Evolutionary conservation across 1,139 yeast genomes (phyloP), one percentile per base, ranked within the genome.

Genomic region (Geotrichum fermentans): DNA sequence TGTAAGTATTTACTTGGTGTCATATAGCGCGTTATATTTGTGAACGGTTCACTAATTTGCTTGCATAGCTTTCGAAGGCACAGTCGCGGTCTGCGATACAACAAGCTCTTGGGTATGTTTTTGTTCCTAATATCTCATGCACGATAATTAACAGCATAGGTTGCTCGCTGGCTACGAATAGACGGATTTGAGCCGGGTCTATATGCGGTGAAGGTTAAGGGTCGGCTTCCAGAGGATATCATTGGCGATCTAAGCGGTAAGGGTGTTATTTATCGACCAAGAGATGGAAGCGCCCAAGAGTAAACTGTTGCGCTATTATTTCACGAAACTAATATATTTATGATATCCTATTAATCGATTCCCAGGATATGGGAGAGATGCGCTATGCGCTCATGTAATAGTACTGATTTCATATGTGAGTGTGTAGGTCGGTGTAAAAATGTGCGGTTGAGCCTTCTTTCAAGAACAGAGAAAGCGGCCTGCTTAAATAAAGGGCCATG

Each of bases 231-330:
- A 1, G 89, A 86, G 4, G 96, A 89, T 56, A 80, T 88, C 33
- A 79, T 86, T 14, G 79, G 78, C 43, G 84, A 83, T 48, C 72
- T 92, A 62, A 82, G 81, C 42, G 78, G 77, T 21, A 84, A 82
- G 59, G 87, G 87, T 33, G 79, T 86, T 41, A 80, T 80, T 49
- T 94, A 94, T 69, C 78, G 97, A 57, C 97, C 99, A 30, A 78
- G 99, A 67, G 98, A 94, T 65, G 98, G 99, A 40, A 81, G 90
- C 68, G 97, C 86, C 30, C 86, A 82, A 60, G 96, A 88, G 65
- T 88, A 68, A 24, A 24, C 28, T 24, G 28, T 13, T 13, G n/a
- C 35, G 8, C 28, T 24, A 6, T 24, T 24, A 24, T 24, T 24
- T 24, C 28, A 24, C 10, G 28, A 33, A 4, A 33, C 14, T 35